Evolutionary conservation across 108 stramenopile genomes (phyloP), one percentile per base, ranked within the genome.

Genomic region (Cyclotella distinguenda): DNA sequence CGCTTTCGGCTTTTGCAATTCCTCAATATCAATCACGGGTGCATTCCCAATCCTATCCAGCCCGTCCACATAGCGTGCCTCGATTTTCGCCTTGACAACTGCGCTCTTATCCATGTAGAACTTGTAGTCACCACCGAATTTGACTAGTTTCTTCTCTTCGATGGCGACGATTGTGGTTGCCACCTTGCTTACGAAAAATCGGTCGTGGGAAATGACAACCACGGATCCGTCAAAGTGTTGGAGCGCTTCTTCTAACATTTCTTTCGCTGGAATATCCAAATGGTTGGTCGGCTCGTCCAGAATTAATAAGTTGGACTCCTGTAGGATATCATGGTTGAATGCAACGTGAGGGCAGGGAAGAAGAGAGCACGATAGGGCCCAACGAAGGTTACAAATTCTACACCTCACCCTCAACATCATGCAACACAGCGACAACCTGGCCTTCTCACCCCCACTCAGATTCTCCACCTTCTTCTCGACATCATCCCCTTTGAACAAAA

Each of bases 161-260:
- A 98, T 84, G 16, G 94, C 93, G 40, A 94, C 90, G 67, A 98
- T 96, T 11, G 91, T 90, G 12, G 85, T 98, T 3, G 97, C 96
- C 21, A 96, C 92, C 66, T 91, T 86, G 40, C 89, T 91, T 72
- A 98, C 90, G 70, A 98, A 98, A 84, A 96, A 98, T 38, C 97
- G 85, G 83, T 98, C 97, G 64, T 98, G 97, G 0, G 93, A 94
- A 6, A 98, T 89, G 23, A 98, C 81, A 33, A 97, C 80, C 19
- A 97, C 86, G 6, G 95, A 84, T 33, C 97, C 97, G 23, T 81
- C 86, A 73, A 95, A 98, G 69, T 96, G 81, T 70, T 90, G 93
- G 11, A 97, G 80, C 8, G 97, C 97, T 69, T 98, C 97, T 66
- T 98, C 97, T 4, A 98, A 80, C 93, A 97, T 96, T 82, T 98